Evolutionary conservation across 306 rosid species (phyloP).

Genomic region (Vigna unguiculata): DNA sequence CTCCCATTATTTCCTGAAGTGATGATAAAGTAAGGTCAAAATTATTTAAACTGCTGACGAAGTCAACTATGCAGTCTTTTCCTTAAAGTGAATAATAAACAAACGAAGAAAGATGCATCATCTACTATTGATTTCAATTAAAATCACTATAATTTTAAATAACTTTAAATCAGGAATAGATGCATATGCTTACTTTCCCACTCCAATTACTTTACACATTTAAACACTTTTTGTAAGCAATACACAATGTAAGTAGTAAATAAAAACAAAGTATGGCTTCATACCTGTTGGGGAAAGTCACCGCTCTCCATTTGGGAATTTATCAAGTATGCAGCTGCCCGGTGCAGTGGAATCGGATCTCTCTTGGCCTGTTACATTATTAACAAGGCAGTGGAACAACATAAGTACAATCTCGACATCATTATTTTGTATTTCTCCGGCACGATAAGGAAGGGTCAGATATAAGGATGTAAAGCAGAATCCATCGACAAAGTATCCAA

Average conservation of each 20-base stretch:
- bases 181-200: background rate
- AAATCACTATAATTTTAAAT: background rate
- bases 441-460: no score
- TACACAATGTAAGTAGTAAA: background rate
- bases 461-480: background rate
- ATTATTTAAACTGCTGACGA: background rate
- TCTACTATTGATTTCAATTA: background rate
- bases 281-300: constrained; percentile 93
- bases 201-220: background rate
- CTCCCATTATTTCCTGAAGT: constrained; percentile 87
- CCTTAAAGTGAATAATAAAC: background rate
- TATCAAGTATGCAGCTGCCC: constrained; percentile 72
- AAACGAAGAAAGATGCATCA: background rate
- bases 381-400: background rate
- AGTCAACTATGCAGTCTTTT: background rate
- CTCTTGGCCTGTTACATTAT: constrained; percentile 66
- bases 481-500: background rate
- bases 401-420: background rate
- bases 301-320: constrained; percentile 88
- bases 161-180: background rate
- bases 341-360: constrained; percentile 77
- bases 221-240: background rate
- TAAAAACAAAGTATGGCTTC: background rate
- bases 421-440: background rate
- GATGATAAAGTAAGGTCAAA: constrained; percentile 23